Evolutionary conservation across 345 rosid species (phyloP).

Genomic region (Rhodamnia rubescens): DNA sequence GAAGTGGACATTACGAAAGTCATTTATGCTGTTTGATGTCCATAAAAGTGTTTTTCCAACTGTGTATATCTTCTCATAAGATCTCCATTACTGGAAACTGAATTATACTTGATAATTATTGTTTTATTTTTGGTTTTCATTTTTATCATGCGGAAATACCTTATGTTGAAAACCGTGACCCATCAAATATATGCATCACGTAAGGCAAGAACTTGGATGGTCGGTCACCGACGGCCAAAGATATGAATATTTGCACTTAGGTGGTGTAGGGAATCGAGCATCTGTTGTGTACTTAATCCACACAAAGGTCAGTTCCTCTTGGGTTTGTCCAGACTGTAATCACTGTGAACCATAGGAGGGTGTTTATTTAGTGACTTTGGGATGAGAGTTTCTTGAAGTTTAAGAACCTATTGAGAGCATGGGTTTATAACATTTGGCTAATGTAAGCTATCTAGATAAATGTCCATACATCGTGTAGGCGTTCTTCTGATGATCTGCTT

Average conservation of each 20-base stretch:
- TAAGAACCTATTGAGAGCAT: background rate
- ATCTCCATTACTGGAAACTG: background rate
- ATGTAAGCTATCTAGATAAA: background rate
- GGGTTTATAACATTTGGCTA: background rate
- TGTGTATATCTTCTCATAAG: background rate
- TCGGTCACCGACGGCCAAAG: background rate
- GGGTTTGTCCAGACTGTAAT: background rate
- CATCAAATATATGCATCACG: background rate
- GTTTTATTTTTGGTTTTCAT: background rate
- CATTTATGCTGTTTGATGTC: background rate
- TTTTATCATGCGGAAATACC: background rate
- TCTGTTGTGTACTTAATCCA: background rate
- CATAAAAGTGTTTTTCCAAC: background rate
- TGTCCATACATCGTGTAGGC: background rate
- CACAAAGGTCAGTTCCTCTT: background rate
- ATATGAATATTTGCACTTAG: background rate
- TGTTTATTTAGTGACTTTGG: background rate
- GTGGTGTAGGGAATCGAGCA: background rate
- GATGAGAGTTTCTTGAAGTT: background rate
- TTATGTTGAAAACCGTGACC: background rate
- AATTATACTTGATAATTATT: background rate
- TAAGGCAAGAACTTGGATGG: background rate
- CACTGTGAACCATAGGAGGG: background rate
- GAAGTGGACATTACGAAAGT: background rate
- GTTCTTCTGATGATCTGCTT: background rate